Base-by-base conservation (phyloP, 169 alveolate species). In the Cryptosporidium bovis region DNA sequence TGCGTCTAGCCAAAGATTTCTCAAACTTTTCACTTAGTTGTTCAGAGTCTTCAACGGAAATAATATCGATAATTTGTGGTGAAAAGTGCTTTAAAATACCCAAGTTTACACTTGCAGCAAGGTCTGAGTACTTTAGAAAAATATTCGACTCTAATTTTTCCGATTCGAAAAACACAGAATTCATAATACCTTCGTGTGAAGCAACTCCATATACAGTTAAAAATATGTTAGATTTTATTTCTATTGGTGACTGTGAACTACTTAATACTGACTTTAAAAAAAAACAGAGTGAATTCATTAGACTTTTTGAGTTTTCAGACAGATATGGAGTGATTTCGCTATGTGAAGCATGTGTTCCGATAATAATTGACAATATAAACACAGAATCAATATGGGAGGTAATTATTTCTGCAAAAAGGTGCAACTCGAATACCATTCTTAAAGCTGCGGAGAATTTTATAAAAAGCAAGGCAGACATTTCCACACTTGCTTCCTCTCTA, bases 61-160 rank as follows among this genome's bases (percentile, higher is more conserved):
- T 34, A 44, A 66, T 77, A 24, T 24, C 87, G 46, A n/a, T 77
- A 20, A 56, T n/a, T 60, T 60, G 87, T 62, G 87, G 71, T 40
- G n/a, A 40, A 29, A 64, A 77, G 15, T 27, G 24, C 5, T 77
- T 77, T 77, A 65, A 36, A 33, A 60, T 77, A 1, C 87, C 87
- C 1, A 77, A 62, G 51, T 77, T 77, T 31, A 62, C 87, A n/a
- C 64, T 77, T 10, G 87, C 87, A 24, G 87, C 87, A 31, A 56
- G 87, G 46, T 77, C 87, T 13, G 48, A 50, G 13, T 77, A 60
- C 24, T 77, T 77, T 36, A 60, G 40, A 24, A 62, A 56, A 55
- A 24, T 77, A 7, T 77, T 77, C 56, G 24, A 34, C 13, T 60
- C 87, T 13, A 77, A 62, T 64, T 77, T 77, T 27, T 44, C 44